Evolutionary conservation across 2,329 filamentous ascomycete species (phyloP), one percentile per base, ranked within the genome.

Genomic region (Xylariomycetidae sp.): DNA sequence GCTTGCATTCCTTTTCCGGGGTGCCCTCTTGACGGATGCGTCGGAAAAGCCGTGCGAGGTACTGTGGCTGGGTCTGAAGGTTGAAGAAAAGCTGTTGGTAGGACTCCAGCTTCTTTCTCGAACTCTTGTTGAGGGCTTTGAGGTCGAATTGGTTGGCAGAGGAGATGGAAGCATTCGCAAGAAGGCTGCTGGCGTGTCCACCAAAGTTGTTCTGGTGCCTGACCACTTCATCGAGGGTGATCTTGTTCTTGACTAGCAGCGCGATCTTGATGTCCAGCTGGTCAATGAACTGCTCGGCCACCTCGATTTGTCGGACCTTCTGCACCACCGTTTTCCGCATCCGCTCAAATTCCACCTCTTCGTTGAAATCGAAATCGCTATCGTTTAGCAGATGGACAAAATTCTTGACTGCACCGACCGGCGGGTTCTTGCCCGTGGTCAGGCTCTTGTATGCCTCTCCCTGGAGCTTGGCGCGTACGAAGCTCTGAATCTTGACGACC

Each of bases 261-360:
- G 92, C 92, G 57, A 98, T 98, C 66, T 98, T 98, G 69, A 98
- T 95, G 55, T 98, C 93, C 22, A 98, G 75, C 57, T 98, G 92
- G 50, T 95, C 89, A 47, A 98, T 95, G 54, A 98, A 98, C 57
- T 95, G 88, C 62, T 98, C 92, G 24, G 93, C 78, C 68, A 94
- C 81, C 63, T 98, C 92, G 53, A 98, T 98, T 50, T 95, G 89
- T 29, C 90, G 82, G 8, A 98, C 92, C 56, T 96, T 89, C 55
- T 96, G 89, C 6, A 98, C 89, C 12, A 98, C 92, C 4, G 86
- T 93, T 68, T 96, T 95, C 33, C 93, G 79, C 54, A 96, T 69
- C 29, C 89, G 78, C 60, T 98, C 92, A 47, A 96, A 95, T 56
- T 98, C 92, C 32, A 98, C 82, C 58, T 98, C 92, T 57, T 96